Evolutionary conservation across 1,284 basidiomycete species (phyloP).

Genomic region (Agaricales sp.): DNA sequence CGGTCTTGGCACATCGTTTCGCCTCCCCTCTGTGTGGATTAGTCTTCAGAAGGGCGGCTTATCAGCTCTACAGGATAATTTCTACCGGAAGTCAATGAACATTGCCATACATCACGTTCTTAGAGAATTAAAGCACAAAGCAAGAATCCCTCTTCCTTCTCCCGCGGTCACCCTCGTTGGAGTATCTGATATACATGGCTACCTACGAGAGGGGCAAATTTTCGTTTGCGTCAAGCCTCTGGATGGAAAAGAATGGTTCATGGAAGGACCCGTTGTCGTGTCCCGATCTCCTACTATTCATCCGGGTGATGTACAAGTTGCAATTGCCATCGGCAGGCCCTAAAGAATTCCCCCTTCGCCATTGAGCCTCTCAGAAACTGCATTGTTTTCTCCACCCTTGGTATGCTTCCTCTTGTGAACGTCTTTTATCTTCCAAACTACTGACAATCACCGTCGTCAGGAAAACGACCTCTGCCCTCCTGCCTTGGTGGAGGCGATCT

Average conservation of each 20-base stretch:
- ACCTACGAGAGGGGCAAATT: slow-evolving; percentile 39
- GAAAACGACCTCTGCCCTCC: slow-evolving; percentile 45
- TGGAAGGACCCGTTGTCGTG: slow-evolving; percentile 46
- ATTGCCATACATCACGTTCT: slow-evolving; percentile 51
- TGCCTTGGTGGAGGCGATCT: slow-evolving; percentile 58
- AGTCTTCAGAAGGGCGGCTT: slow-evolving; percentile 27
- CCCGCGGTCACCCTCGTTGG: slow-evolving; percentile 56
- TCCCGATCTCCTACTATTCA: slow-evolving; percentile 59
- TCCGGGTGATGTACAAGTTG: slow-evolving; percentile 59
- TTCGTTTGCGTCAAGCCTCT: slow-evolving; percentile 43
- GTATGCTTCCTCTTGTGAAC: slow-evolving; percentile 23
- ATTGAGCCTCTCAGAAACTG: slow-evolving; percentile 42
- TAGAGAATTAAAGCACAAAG: slow-evolving; percentile 54
- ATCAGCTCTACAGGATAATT: slow-evolving; percentile 18
- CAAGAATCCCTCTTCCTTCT: slow-evolving; percentile 53
- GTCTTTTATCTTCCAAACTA: neutral
- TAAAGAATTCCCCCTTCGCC: slow-evolving; percentile 39
- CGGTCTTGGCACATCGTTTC: slow-evolving; percentile 31
- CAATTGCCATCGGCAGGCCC: slow-evolving; percentile 47
- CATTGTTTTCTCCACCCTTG: slow-evolving; percentile 47
- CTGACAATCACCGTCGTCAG: slow-evolving; percentile 24
- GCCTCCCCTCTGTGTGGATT: slow-evolving; percentile 26
- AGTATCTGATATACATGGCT: slow-evolving; percentile 49
- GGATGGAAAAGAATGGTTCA: slow-evolving; percentile 27
- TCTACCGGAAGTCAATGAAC: slow-evolving; percentile 41